These are phyloP conservation scores for Entrophospora sp. DNA, from an alignment of 192 early-diverging fungal genomes.

Conservation along the genomic window DNA sequence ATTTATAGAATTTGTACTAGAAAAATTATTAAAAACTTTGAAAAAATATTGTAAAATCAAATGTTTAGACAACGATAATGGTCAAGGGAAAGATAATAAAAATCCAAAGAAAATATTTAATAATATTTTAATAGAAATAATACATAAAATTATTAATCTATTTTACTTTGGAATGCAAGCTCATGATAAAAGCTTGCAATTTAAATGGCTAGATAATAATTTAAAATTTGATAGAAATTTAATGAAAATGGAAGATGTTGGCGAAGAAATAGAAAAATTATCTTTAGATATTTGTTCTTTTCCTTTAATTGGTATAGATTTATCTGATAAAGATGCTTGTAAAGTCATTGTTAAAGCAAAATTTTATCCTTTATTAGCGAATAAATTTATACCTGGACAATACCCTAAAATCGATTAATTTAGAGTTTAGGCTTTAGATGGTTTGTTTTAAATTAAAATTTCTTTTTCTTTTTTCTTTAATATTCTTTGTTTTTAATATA, in stretches of 20 bases:
- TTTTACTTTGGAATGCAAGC: constrained; percentile 11
- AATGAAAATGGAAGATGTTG: background rate
- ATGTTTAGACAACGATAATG: background rate
- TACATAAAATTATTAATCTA: background rate
- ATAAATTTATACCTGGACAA: too few relatives aligned
- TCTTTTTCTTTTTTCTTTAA: too few relatives aligned
- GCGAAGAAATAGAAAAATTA: background rate
- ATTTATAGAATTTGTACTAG: background rate
- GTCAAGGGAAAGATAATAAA: too few relatives aligned
- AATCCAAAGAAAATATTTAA: too few relatives aligned
- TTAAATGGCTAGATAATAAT: background rate
- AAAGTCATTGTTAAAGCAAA: background rate
- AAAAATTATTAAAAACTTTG: background rate
- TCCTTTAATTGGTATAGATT: background rate
- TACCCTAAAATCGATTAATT: too few relatives aligned
- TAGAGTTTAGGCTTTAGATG: too few relatives aligned
- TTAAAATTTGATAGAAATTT: background rate
- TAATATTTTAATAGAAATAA: background rate
- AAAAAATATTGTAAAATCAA: background rate
- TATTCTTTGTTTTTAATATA: too few relatives aligned
- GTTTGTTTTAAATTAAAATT: too few relatives aligned
- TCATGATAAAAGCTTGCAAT: background rate
- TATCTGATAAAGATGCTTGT: background rate
- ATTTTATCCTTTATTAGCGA: background rate
- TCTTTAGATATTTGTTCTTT: constrained; percentile 1